These are phyloP conservation scores for Blastocystis sp. DNA, from an alignment of 352 stramenopile genomes.

Conservation along the genomic window DNA sequence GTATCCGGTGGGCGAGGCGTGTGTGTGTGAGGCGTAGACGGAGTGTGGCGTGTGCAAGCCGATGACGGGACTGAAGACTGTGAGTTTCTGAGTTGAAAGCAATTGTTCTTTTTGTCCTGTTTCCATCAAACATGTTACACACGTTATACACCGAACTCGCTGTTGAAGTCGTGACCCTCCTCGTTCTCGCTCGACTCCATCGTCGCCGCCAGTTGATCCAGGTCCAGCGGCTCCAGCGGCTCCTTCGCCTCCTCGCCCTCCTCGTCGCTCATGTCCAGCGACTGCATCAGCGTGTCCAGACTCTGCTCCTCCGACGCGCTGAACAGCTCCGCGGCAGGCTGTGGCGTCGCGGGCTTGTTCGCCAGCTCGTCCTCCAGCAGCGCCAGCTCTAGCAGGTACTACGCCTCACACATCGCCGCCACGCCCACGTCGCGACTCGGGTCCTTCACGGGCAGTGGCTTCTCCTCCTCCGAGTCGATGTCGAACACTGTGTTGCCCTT, in stretches of 20 bases:
- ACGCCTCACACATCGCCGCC: not conserved
- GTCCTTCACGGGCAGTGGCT: constrained; percentile 16
- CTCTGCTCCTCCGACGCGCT: constrained; percentile 32
- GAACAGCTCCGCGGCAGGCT: not conserved
- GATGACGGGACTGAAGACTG: constrained; percentile 17
- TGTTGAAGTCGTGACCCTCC: constrained; percentile 1
- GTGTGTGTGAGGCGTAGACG: constrained; percentile 3
- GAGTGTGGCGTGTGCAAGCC: constrained; percentile 60
- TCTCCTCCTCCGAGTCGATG: constrained; percentile 36
- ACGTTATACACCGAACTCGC: constrained; percentile 2
- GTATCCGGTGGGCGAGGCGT: constrained; percentile 10
- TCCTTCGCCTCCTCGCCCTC: not conserved
- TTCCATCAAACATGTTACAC: constrained; percentile 3
- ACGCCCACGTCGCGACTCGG: constrained; percentile 19
- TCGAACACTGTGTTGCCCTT: constrained; percentile 17
- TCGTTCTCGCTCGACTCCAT: not conserved
- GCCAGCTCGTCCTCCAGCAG: constrained; percentile 9
- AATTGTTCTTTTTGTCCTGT: constrained; percentile 54
- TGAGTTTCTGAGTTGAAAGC: constrained; percentile 29
- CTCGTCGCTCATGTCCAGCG: constrained; percentile 26
- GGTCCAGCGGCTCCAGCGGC: not conserved
- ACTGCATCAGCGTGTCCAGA: constrained; percentile 51
- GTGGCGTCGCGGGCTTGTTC: not conserved
- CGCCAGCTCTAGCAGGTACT: constrained; percentile 47
- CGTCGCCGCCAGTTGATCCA: constrained; percentile 11